Base-by-base conservation (phyloP, 2,329 filamentous ascomycete genomes). In the Apiospora koreana region DNA sequence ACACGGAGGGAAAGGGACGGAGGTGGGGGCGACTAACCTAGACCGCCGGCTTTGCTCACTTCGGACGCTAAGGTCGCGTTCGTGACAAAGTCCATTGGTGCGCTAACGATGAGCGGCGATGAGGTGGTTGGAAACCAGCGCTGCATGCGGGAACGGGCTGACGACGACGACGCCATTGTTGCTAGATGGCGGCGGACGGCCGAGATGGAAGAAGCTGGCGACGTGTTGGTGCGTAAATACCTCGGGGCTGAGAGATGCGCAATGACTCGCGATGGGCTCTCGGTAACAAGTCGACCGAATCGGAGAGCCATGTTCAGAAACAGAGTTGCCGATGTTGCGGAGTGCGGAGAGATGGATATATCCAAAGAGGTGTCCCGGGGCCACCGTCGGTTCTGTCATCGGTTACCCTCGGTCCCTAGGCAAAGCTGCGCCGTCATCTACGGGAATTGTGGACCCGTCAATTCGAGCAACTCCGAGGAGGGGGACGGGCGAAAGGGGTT, bases 21-120 rank as follows among this genome's bases (percentile, higher is more conserved):
- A 42, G 43, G 18, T 5, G 42, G n/a, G 18, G 3, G 68, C 72
- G 23, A 62, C 65, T 3, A 69, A 83, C 82, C 83, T 1, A 84
- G 73, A 0, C 83, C 83, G 16, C 82, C 80, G 8, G 82, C 82
- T 64, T 79, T 80, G 67, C 79, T 76, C 7, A 84, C 82, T 62
- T 82, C 80, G 16, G 80, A 78, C 7, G 81, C 82, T 16, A 84
- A 76, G 64, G 73, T 79, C 43, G 80, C 76, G 58, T 81, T 83
- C 2, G 80, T 73, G 41, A 81, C 74, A 64, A 76, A 77, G 14
- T 80, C 78, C 82, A 85, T 83, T 14, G 83, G 83, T 10, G 83
- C 83, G 54, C 77, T 81, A 65, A 84, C 75, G 46, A 84, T 74
- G 14, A 84, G 73, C 25, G 83, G 83, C 28, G 75, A 73, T 7